Evolutionary conservation across 306 rosid genomes (phyloP), one percentile per base, ranked within the genome.

Genomic region (Macrotyloma uniflorum): DNA sequence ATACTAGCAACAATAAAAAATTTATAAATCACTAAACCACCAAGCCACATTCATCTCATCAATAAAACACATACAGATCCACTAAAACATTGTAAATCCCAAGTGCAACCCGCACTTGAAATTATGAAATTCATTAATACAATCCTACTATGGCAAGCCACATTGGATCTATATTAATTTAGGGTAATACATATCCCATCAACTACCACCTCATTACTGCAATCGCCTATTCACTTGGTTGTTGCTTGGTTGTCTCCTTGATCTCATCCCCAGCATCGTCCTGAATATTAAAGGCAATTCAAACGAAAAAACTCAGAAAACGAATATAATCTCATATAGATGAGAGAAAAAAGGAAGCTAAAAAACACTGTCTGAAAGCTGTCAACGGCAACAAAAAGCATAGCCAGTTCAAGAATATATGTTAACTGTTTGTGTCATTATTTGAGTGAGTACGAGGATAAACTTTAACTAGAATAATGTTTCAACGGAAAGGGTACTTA

Each of bases 181-280:
- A 38, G 55, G 74, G 55, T 40, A 79, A 82, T 49, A 72, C 87
- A 82, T 23, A 76, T 83, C 85, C 89, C 63, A 72, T 13, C 59
- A 80, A 81, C 59, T 47, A 55, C 67, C 76, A 65, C 24, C 28
- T 79, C 77, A 90, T 86, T 86, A 70, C 84, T 84, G 88, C 24
- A 84, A 22, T 91, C 97, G 20, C 74, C 63, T 55, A 23, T 54
- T 54, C 64, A 2, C 18, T 89, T 6, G 97, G 73, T 70, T 85
- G 95, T 20, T 83, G 96, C 80, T 94, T 91, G 35, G 98, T 82
- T 65, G 98, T 85, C 81, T 94, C 98, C 90, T 94, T 94, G 78
- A 91, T 91, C 83, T 94, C 98, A 40, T 94, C 96, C 11, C 97
- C 98, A 13, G 97, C 91, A 15, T 94, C 98, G 70, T 94, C 98